Evolutionary conservation across 1,284 basidiomycete genomes (phyloP), one percentile per base, ranked within the genome.

Genomic region (Athelia sp.): DNA sequence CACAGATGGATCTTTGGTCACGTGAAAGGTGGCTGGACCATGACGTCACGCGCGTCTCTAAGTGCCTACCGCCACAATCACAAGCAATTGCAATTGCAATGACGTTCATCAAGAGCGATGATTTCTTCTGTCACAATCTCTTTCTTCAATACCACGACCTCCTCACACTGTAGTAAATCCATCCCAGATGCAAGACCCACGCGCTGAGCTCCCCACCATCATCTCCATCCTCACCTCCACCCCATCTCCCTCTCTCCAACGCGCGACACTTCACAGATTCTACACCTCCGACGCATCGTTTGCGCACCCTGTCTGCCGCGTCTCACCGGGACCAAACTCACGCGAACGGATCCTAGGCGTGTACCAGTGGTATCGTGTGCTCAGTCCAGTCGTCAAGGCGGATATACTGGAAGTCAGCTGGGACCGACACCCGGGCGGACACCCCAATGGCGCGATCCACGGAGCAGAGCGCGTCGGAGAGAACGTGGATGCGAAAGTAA

Each of bases 281-380:
- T 63, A 53, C 15, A 23, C 43, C 17, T 32, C 49, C 2, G 52
- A 66, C 35, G 62, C 62, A 8, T 53, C 51, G 44, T 50, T 65
- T 47, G 52, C 29, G 14, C 61, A 66, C 48, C 54, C 59, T 4
- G 14, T 66, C 23, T 64, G 54, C 60, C n/a, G 31, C n/a, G 45
- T 46, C 17, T 9, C 24, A 11, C 14, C 17, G 8, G 58, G 1
- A 14, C 59, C 62, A 46, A 52, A 50, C 35, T 56, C 61, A 3
- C 48, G 62, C 23, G 56, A 57, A 47, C 52, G 66, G 40, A 56
- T 67, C 35, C 32, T 62, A 0, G 63, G 62, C 15, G 36, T 64
- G 34, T 67, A 56, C 52, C 54, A 64, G 19, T 64, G 63, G 62
- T 64, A 52, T 45, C 60, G 63, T 40, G 52, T 67, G 26, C 49